These are phyloP conservation scores for Fagopyrum tataricum DNA, from an alignment of 148 eudicot genomes.

Conservation along the genomic window DNA sequence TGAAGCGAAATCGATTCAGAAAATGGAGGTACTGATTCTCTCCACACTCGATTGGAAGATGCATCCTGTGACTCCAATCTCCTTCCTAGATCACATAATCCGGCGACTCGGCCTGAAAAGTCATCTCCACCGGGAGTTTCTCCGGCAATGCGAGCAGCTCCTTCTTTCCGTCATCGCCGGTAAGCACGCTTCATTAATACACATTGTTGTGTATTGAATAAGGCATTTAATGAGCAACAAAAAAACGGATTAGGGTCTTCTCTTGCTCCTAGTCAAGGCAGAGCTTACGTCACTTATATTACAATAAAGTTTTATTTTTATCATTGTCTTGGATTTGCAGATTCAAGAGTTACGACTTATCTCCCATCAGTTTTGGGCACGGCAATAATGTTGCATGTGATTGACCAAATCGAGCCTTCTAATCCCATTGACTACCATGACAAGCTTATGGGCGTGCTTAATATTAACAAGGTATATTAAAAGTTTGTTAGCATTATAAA, in stretches of 20 bases:
- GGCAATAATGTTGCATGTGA: slow-evolving; percentile 66
- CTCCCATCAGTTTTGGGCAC: slow-evolving; percentile 70
- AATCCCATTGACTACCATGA: slow-evolving; percentile 44
- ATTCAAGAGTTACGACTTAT: slow-evolving; percentile 52
- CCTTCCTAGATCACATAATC: slow-evolving; percentile 49
- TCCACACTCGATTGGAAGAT: slow-evolving; percentile 79
- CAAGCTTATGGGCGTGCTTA: slow-evolving; percentile 53
- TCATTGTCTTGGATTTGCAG: slow-evolving; percentile 20
- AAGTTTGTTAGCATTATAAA: background rate
- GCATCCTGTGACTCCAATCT: slow-evolving; percentile 74
- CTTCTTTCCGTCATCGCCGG: slow-evolving; percentile 48
- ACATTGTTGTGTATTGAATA: background rate
- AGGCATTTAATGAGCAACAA: background rate
- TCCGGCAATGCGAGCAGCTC: slow-evolving; percentile 43
- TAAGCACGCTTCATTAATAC: slow-evolving; percentile 9
- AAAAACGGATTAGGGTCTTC: background rate
- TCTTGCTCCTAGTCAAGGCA: background rate
- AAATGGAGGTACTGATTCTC: slow-evolving; percentile 79
- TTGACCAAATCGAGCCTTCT: slow-evolving; percentile 48
- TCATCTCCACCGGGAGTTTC: slow-evolving; percentile 38
- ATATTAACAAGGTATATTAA: slow-evolving; percentile 41
- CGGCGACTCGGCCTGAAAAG: slow-evolving; percentile 44
- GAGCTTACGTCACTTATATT: background rate
- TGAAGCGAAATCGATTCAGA: slow-evolving; percentile 67
- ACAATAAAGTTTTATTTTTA: background rate